Conservation (phyloP, 2,329 filamentous ascomycete species). For the Apiospora arundinis region DNA sequence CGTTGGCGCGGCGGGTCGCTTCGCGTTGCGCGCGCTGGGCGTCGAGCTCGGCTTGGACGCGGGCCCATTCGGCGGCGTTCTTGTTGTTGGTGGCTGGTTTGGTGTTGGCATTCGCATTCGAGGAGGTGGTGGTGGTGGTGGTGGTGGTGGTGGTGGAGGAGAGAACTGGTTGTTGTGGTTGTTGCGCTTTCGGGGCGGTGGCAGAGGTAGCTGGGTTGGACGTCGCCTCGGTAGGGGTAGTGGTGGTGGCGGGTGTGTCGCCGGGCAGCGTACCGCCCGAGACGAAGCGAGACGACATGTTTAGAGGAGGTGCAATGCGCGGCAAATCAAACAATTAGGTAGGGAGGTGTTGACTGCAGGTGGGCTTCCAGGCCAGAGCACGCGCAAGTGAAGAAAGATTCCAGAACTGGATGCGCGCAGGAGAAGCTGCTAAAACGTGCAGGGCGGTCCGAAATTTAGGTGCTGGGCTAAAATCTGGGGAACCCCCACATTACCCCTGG, state of each 20-base stretch:
- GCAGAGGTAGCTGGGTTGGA: slow-evolving; percentile 25
- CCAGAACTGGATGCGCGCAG: neutral
- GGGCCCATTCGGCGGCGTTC: slow-evolving; percentile 56
- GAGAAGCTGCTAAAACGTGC: neutral
- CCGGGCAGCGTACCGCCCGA: slow-evolving; percentile 59
- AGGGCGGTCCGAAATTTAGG: neutral
- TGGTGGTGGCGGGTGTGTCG: slow-evolving; percentile 33
- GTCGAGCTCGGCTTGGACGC: slow-evolving; percentile 69
- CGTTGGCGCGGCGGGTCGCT: slow-evolving; percentile 49
- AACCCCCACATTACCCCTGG: neutral
- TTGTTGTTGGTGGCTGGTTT: slow-evolving; percentile 18
- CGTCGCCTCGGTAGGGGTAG: slow-evolving; percentile 15
- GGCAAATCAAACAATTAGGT: neutral
- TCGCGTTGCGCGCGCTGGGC: slow-evolving; percentile 61
- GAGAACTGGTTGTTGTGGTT: slow-evolving; percentile 25
- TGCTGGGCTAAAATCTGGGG: slow-evolving; percentile 10
- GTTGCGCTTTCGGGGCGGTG: slow-evolving; percentile 14
- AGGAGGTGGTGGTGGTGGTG: neutral
- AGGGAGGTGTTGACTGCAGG: neutral
- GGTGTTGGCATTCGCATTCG: slow-evolving; percentile 17
- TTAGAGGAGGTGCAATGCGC: neutral
- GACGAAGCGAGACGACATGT: slow-evolving; percentile 62
- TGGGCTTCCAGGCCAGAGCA: neutral
- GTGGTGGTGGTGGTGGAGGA: slow-evolving; percentile 10
- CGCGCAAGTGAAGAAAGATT: neutral